These are phyloP conservation scores for Zymoseptoria pseudotritici DNA, from an alignment of 2,329 filamentous ascomycete species.

Conservation along the genomic window DNA sequence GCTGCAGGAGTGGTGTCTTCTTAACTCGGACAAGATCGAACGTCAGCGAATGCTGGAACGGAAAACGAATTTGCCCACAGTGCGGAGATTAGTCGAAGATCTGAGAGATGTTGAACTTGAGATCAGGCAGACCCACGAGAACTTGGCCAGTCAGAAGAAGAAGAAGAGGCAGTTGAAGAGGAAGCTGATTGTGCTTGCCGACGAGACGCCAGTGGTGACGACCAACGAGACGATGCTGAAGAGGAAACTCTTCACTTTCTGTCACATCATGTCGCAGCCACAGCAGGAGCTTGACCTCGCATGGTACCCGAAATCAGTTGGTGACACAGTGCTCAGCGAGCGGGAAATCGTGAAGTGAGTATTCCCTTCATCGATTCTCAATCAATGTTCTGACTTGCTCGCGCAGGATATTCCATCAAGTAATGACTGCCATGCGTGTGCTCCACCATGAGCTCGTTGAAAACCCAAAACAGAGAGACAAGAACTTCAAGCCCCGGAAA, in stretches of 20 bases:
- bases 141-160: not conserved
- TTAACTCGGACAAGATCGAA: not conserved
- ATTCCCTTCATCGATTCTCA: not conserved
- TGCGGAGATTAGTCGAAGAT: not conserved
- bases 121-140: not conserved
- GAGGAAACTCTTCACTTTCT: not conserved
- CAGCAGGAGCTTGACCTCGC: not conserved
- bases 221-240: not conserved
- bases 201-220: not conserved
- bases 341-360: constrained; percentile 1
- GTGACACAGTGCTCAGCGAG: not conserved
- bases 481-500: not conserved
- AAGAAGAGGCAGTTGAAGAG: not conserved
- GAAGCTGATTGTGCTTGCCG: not conserved
- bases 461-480: not conserved
- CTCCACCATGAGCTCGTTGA: not conserved
- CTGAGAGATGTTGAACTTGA: not conserved
- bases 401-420: not conserved
- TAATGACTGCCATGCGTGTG: not conserved
- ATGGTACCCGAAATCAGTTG: not conserved
- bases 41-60: not conserved
- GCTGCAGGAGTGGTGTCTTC: not conserved
- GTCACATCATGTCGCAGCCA: not conserved
- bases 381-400: not conserved
- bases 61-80: not conserved